Evolutionary conservation across 2,329 filamentous ascomycete genomes (phyloP).

Genomic region (Lecanicillium sp.): DNA sequence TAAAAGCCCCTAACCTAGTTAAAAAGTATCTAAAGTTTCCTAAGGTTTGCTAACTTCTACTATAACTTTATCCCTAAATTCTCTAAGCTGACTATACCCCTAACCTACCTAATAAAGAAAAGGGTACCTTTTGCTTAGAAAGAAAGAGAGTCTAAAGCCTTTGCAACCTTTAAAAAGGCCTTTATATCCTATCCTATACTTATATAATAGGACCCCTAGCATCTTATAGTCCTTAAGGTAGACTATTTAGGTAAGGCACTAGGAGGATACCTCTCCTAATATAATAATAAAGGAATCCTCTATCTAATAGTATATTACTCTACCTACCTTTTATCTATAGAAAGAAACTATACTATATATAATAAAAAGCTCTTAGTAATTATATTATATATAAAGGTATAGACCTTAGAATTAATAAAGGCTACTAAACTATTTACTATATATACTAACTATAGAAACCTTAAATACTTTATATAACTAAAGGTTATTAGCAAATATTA

Average conservation of each 20-base stretch:
- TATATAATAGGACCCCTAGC: not conserved
- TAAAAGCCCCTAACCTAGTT: slow-evolving; percentile 2
- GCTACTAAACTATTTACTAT: slow-evolving; percentile 5
- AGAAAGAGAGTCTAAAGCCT: not conserved
- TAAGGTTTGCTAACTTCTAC: slow-evolving; percentile 11
- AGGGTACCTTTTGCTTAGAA: slow-evolving; percentile 1
- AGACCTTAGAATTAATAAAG: slow-evolving; percentile 5
- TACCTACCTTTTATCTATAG: not conserved
- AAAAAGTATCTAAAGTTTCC: slow-evolving; percentile 7
- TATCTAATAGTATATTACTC: slow-evolving; percentile 7
- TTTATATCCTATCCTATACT: not conserved
- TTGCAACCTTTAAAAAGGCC: not conserved
- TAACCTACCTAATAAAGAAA: slow-evolving; percentile 4
- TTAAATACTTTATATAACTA: slow-evolving; percentile 9
- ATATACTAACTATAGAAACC: slow-evolving; percentile 10
- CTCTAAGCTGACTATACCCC: slow-evolving; percentile 1
- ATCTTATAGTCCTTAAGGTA: slow-evolving; percentile 3
- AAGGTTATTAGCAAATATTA: not conserved
- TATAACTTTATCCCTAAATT: slow-evolving; percentile 10
- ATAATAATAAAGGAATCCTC: slow-evolving; percentile 5
- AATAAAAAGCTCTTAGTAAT: slow-evolving; percentile 9
- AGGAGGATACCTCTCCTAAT: not conserved
- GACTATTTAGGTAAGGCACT: not conserved
- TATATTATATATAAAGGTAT: slow-evolving; percentile 9
- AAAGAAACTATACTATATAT: slow-evolving; percentile 11